Base-by-base conservation (phyloP, 2,329 filamentous ascomycete species). In the Clarireedia monteithiana region DNA sequence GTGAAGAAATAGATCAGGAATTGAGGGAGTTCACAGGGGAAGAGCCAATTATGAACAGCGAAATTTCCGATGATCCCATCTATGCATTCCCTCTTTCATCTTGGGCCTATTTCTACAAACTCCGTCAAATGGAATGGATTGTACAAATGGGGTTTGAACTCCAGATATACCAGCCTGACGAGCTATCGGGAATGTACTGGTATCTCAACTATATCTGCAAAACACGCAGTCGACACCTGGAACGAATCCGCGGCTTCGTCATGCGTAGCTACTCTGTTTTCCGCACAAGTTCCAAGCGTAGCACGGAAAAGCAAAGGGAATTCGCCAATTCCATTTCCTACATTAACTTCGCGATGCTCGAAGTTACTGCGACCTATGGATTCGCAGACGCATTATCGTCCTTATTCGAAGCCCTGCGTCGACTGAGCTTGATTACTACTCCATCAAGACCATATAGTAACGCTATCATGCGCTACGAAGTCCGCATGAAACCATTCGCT, bases 101-200 rank as follows among this genome's bases (percentile, higher is more conserved):
- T 3, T 99, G 94, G 94, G 82, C 85, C 0, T 95, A 92, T 65
- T 81, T 91, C 58, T 89, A 95, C 71, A 97, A 96, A 70, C 78
- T 96, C n/a, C 82, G 81, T 30, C 83, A 92, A 66, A 89, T 96
- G 79, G 86, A 92, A 68, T 87, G 85, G 76, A 86, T 95, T 47
- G 79, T 96, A 15, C 88, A 96, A 67, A 82, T 96, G 34, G 94
- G 95, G 12, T 97, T 99, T 69, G 94, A 99, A 71, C 84, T 96
- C 12, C 86, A 92, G 45, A 82, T 96, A 9, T 97, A 97, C 70
- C 84, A 92, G 53, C 79, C 84, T 0, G 87, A 95, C 69, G 94
- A 99, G 70, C 77, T 94, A 9, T 81, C 84, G 0, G 84, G 83
- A 24, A 95, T 96, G 88, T 97, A 97, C 70, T 94, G 88, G 84